Evolutionary conservation across 495 filamentous ascomycete species (phyloP), one percentile per base, ranked within the genome.

Genomic region (Parathielavia hyrcaniae): DNA sequence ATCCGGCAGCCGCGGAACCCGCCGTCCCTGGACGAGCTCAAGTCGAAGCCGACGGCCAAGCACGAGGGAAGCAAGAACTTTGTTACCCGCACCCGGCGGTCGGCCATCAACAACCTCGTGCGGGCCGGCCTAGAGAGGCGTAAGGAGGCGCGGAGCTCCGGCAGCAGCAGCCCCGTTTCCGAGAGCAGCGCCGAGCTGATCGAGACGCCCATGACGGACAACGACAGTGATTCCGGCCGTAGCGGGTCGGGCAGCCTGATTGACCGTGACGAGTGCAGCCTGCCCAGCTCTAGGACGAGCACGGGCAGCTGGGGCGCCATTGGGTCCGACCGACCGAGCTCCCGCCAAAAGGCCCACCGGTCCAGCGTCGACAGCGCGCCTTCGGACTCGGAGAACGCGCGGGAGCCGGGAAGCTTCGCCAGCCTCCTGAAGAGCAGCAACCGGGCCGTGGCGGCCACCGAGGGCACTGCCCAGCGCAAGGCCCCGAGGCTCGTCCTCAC

Each of bases 11-110:
- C 93, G 48, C 89, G 91, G 65, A 91, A 91, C 34, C 93, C 93
- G 17, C 95, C 95, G 6, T 83, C 88, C 2, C 78, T 97, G 45
- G 95, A 99, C 62, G 92, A 99, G 71, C 83, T 99, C 55, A 80
- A 86, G 59, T 83, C 86, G 26, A 91, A 90, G 72, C 93, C 93
- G 7, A 99, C 93, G 5, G 85, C 89, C 46, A 96, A 91, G 73
- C 85, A 93, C 61, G 92, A 96, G 66, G 93, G 95, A 38, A 96
- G 92, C 83, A 95, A 96, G 81, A 99, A 99, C 75, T 99, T 99
- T 72, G 86, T 89, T 19, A 86, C 90, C 35, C 92, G 92, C 61
- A 91, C 93, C 65, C 91, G 93, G 49, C 91, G 92, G 60, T 88
- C 86, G 64, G 95, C 95, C 16, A 84, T 98, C 45, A 86, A 87